Conservation (phyloP, 1,139 yeast species). For the Geotrichum fermentans region DNA sequence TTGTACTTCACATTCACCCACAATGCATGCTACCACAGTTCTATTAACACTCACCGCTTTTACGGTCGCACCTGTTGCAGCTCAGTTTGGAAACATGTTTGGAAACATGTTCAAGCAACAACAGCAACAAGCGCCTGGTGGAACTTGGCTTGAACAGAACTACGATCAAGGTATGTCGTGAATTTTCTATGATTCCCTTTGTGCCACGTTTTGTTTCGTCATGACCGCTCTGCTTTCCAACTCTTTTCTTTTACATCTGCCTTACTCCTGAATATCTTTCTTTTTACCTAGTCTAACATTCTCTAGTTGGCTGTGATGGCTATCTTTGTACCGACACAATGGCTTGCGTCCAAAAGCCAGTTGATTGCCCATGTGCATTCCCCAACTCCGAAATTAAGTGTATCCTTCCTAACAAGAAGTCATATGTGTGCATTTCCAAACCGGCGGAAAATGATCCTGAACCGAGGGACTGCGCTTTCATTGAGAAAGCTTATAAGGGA, state of each 20-base stretch:
- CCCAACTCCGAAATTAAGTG: conserved; percentile 84
- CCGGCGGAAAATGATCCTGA: conserved; percentile 46
- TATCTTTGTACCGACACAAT: conserved; percentile 81
- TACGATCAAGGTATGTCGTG: conserved; percentile 35
- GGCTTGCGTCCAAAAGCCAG: conserved; percentile 62
- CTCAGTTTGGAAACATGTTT: conserved; percentile 36
- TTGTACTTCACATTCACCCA: too few relatives aligned
- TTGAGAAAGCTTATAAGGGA: conserved; percentile 43
- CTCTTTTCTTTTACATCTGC: too few relatives aligned
- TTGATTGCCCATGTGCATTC: conserved; percentile 85
- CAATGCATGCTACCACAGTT: too few relatives aligned
- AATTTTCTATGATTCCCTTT: background rate
- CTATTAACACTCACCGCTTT: background rate
- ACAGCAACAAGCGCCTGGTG: conserved; percentile 24
- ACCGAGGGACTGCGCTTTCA: conserved; percentile 39
- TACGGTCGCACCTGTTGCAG: conserved; percentile 16
- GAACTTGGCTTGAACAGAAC: conserved; percentile 35
- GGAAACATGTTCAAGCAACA: conserved; percentile 37
- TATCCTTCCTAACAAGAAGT: conserved; percentile 58
- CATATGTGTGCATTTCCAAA: conserved; percentile 71
- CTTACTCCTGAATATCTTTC: background rate
- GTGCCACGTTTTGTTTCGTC: background rate
- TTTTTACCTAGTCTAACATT: background rate
- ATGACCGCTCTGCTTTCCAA: background rate
- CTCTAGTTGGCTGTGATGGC: conserved; percentile 45